These are phyloP conservation scores for Diaporthe ampelina DNA, from an alignment of 2,329 filamentous ascomycete genomes.

Conservation along the genomic window DNA sequence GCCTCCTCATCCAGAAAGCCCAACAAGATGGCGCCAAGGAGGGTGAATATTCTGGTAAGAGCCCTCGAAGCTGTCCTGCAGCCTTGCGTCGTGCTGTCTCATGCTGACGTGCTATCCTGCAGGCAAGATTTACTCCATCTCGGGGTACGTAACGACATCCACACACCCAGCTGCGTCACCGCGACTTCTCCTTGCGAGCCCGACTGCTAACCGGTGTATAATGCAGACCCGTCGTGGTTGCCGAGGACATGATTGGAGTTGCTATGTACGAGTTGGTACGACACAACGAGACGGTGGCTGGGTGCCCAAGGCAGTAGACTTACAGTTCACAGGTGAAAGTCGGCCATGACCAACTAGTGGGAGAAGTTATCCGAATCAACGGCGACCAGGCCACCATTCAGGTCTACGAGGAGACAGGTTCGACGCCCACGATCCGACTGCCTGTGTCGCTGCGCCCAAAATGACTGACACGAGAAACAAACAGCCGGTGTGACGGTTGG, in stretches of 20 bases:
- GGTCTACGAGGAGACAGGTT: slow-evolving; percentile 99
- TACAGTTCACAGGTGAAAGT: slow-evolving; percentile 80
- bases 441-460: neutral
- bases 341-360: slow-evolving; percentile 90
- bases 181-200: neutral
- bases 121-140: slow-evolving; percentile 75
- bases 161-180: slow-evolving; percentile 26
- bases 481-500: slow-evolving; percentile 94
- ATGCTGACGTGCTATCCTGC: slow-evolving; percentile 37
- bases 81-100: slow-evolving; percentile 23
- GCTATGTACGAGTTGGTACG: slow-evolving; percentile 99
- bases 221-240: slow-evolving; percentile 88
- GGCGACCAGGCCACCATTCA: slow-evolving; percentile 97
- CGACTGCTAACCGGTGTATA: slow-evolving; percentile 50
- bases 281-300: slow-evolving; percentile 37
- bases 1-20: slow-evolving; percentile 49
- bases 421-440: slow-evolving; percentile 46
- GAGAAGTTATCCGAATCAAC: slow-evolving; percentile 98
- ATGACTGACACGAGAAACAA: slow-evolving; percentile 44
- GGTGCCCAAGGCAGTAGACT: slow-evolving; percentile 28
- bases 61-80: slow-evolving; percentile 4
- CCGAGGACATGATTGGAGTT: slow-evolving; percentile 98
- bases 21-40: slow-evolving; percentile 54
- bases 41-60: slow-evolving; percentile 56
- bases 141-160: slow-evolving; percentile 65